phyloP scores from a whole-genome alignment of 2,329 filamentous ascomycete genomes.

The Penicillium rolfsii region DNA sequence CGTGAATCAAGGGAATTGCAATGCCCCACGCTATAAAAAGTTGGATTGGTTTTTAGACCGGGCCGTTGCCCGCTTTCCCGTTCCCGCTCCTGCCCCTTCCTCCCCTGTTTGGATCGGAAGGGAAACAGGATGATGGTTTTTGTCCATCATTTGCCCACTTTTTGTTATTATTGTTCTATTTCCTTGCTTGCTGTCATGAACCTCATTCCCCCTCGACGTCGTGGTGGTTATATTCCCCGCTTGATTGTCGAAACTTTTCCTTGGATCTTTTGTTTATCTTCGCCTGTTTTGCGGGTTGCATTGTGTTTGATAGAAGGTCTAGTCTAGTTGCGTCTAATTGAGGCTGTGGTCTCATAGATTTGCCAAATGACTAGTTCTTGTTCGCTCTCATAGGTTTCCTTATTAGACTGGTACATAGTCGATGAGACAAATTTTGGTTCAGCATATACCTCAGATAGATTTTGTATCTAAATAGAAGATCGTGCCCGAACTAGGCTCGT shows the following conservation, averaged over 20 bases:
- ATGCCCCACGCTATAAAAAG: constrained; percentile 10
- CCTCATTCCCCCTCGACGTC: constrained; percentile 20
- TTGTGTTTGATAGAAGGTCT: constrained; percentile 21
- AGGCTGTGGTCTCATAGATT: constrained; percentile 1
- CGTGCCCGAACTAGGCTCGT: neutral
- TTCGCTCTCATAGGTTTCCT: neutral
- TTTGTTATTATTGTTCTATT: constrained; percentile 3
- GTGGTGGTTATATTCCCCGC: constrained; percentile 8
- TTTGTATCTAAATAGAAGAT: neutral
- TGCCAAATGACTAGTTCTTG: constrained; percentile 7
- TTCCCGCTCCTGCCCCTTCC: constrained; percentile 13
- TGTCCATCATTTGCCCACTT: constrained; percentile 9
- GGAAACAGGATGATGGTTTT: constrained; percentile 24
- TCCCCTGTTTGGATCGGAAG: constrained; percentile 10
- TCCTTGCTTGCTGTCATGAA: constrained; percentile 25
- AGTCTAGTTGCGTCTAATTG: constrained; percentile 8
- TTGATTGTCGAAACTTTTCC: constrained; percentile 14
- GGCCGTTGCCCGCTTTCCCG: constrained; percentile 12
- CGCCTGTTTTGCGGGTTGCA: constrained; percentile 5
- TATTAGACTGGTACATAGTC: neutral
- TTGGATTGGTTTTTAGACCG: constrained; percentile 11
- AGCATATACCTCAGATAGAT: neutral
- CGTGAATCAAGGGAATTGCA: constrained; percentile 34
- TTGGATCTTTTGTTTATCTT: constrained; percentile 7
- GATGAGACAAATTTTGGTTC: neutral